phyloP scores from a whole-genome alignment of 495 filamentous ascomycete genomes.

The Pyrenula aspistea region DNA sequence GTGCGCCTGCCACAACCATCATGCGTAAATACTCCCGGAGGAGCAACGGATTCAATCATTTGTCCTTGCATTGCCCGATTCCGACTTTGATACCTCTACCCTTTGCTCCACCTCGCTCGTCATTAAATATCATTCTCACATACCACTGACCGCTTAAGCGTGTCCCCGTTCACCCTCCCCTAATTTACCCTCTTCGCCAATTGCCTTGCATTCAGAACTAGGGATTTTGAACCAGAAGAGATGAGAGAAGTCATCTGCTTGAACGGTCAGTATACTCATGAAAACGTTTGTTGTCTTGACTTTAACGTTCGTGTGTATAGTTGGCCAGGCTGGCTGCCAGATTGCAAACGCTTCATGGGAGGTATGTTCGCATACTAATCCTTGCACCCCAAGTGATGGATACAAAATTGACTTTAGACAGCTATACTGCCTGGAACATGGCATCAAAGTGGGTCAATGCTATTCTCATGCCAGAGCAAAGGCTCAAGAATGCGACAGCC shows the following conservation, averaged over 20 bases:
- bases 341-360: constrained; percentile 99
- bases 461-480: constrained; percentile 10
- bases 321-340: constrained; percentile 99
- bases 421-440: constrained; percentile 99
- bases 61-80: background rate
- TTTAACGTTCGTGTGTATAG: constrained; percentile 33
- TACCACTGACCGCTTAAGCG: no score
- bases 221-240: constrained; percentile 4
- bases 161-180: background rate
- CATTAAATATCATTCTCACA: no score
- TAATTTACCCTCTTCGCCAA: background rate
- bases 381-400: no score
- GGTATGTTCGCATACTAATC: constrained; percentile 47
- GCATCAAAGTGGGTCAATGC: constrained; percentile 72
- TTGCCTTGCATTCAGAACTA: background rate
- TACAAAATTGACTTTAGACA: constrained; percentile 26
- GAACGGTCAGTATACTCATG: constrained; percentile 74
- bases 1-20: background rate
- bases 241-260: constrained; percentile 99
- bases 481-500: constrained; percentile 46
- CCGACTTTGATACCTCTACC: no score
- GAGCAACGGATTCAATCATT: background rate
- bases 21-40: background rate
- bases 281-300: constrained; percentile 6
- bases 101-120: no score